A percentile compares a stretch with the other conserved stretches of the same genome.
phyloP scores from a whole-genome alignment of 495 filamentous ascomycete species.

The Hyphodiscus hymeniophilus region DNA sequence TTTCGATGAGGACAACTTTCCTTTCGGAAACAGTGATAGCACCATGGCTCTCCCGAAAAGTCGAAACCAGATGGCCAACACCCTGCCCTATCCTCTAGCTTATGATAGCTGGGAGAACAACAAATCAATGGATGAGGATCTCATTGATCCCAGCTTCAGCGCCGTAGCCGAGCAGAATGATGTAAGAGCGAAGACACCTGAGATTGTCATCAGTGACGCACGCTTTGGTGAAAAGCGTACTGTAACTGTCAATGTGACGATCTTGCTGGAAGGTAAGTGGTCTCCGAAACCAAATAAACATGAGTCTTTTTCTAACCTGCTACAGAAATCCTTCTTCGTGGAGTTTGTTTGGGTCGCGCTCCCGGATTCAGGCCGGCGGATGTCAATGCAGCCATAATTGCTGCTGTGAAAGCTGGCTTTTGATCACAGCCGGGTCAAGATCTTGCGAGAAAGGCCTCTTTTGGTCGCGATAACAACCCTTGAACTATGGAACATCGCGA shows the following conservation, averaged over 20 bases:
- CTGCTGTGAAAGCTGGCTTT: slow-evolving; percentile 17
- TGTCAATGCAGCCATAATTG: slow-evolving; percentile 49
- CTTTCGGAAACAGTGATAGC: neutral
- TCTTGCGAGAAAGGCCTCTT: neutral
- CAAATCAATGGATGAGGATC: neutral
- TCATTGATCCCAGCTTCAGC: slow-evolving; percentile 16
- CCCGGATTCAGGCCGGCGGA: slow-evolving; percentile 53
- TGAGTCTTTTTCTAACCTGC: neutral
- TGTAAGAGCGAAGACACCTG: neutral
- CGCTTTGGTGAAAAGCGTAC: slow-evolving; percentile 4
- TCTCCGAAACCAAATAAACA: neutral
- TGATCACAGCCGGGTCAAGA: neutral
- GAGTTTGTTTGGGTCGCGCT: slow-evolving; percentile 51
- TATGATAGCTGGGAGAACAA: slow-evolving; percentile 7
- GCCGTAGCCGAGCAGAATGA: neutral
- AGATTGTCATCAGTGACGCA: neutral
- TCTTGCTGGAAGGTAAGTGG: slow-evolving; percentile 16
- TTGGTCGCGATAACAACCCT: neutral
- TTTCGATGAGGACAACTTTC: neutral
- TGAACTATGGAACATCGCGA: too few relatives aligned
- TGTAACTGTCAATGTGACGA: slow-evolving; percentile 18
- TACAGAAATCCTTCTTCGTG: slow-evolving; percentile 36
- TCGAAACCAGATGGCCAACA: neutral
- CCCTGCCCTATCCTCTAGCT: slow-evolving; percentile 6
- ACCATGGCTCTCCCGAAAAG: neutral